These are phyloP conservation scores for Vachellia collinsii DNA, from an alignment of 306 rosid genomes.

Conservation along the genomic window DNA sequence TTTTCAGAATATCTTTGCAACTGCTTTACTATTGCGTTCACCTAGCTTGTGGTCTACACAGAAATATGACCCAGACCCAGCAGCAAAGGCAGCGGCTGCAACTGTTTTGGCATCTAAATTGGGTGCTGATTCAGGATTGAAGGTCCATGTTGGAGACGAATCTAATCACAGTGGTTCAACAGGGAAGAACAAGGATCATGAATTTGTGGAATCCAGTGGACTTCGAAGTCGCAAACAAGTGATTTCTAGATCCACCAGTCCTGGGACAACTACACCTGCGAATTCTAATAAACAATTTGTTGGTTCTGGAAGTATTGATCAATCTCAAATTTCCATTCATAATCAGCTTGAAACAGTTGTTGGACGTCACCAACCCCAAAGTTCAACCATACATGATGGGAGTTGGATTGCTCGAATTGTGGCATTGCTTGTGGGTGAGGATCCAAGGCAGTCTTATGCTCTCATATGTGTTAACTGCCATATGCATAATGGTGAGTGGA, in stretches of 20 bases:
- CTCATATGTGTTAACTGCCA: constrained; percentile 92
- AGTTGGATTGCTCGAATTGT: constrained; percentile 88
- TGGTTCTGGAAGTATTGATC: constrained; percentile 46
- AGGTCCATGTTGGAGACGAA: constrained; percentile 65
- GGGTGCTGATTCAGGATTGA: constrained; percentile 89
- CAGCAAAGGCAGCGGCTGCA: constrained; percentile 99
- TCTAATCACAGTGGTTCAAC: constrained; percentile 43
- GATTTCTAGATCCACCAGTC: constrained; percentile 45
- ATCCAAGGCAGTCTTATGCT: constrained; percentile 87
- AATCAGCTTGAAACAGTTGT: constrained; percentile 57
- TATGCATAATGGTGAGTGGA: constrained; percentile 89
- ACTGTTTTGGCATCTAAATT: constrained; percentile 86
- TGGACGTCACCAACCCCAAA: constrained; percentile 66
- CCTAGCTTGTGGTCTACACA: constrained; percentile 45
- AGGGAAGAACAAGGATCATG: constrained; percentile 66
- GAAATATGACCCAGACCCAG: constrained; percentile 96
- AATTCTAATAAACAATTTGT: constrained; percentile 51
- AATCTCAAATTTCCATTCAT: constrained; percentile 45
- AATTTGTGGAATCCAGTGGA: constrained; percentile 59
- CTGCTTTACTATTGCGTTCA: constrained; percentile 21
- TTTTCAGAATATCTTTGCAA: constrained; percentile 10
- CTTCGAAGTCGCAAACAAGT: constrained; percentile 77
- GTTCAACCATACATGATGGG: constrained; percentile 57
- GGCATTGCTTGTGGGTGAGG: constrained; percentile 93
- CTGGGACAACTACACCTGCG: constrained; percentile 46